A percentile compares a stretch with the other conserved stretches of the same genome.
Conservation (phyloP, 106 monocot genomes). For the Dendrobium huoshanense region DNA sequence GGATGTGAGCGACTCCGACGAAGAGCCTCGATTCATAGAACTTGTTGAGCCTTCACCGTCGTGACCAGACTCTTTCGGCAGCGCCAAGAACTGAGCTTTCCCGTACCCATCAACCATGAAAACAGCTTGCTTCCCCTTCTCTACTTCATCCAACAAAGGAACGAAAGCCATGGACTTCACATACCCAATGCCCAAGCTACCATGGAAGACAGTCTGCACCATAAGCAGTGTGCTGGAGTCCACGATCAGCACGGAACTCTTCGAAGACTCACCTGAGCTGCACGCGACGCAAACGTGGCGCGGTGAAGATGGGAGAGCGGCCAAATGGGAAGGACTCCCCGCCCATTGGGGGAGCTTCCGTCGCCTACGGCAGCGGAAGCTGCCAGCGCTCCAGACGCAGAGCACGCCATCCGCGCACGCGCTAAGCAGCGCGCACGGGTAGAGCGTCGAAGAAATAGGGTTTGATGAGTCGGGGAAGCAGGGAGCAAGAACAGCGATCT, state of each 20-base stretch:
- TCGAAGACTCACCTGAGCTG: constrained; percentile 12
- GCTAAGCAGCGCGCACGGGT: constrained; percentile 35
- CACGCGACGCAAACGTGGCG: constrained; percentile 46
- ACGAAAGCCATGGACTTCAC: constrained; percentile 33
- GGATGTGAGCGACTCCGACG: constrained; percentile 9
- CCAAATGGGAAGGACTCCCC: constrained; percentile 34
- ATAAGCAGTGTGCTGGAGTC: constrained; percentile 51
- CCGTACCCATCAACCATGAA: constrained; percentile 48
- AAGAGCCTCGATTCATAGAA: constrained; percentile 13
- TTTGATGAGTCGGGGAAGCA: constrained; percentile 22
- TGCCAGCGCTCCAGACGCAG: constrained; percentile 53
- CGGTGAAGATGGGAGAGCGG: constrained; percentile 24
- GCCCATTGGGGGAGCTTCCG: constrained; percentile 64
- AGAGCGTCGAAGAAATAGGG: not conserved
- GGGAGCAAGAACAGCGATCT: constrained; percentile 23
- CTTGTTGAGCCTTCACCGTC: constrained; percentile 18
- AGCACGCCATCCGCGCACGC: constrained; percentile 63
- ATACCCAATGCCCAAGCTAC: constrained; percentile 27
- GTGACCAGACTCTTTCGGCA: constrained; percentile 20
- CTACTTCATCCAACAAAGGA: constrained; percentile 9
- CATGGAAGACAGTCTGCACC: constrained; percentile 48
- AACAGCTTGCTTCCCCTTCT: constrained; percentile 17
- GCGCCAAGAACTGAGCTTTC: constrained; percentile 26
- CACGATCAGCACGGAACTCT: constrained; percentile 45
- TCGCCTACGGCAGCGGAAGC: constrained; percentile 57